A percentile compares a stretch with the other conserved stretches of the same genome.
Conservation (phyloP, 2,329 filamentous ascomycete species). For the Endothia cerciana region DNA sequence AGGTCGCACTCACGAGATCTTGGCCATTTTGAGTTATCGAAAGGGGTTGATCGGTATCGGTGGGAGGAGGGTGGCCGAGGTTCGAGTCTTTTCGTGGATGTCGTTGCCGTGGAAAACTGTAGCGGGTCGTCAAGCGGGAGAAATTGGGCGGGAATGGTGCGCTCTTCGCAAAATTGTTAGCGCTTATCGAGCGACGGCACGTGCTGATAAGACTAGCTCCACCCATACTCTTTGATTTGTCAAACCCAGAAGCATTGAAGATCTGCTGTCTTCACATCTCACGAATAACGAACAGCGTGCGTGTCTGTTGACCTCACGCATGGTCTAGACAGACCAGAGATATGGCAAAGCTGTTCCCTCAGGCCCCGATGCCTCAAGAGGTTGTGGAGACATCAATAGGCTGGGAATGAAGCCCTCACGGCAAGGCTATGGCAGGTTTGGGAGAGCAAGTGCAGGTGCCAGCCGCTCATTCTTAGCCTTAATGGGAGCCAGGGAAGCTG, state of each 20-base stretch:
- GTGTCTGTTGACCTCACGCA: neutral
- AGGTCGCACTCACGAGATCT: slow-evolving; percentile 30
- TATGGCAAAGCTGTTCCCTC: neutral
- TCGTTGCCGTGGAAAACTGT: slow-evolving; percentile 23
- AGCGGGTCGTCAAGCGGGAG: slow-evolving; percentile 19
- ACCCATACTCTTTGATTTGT: neutral
- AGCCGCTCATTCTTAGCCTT: neutral
- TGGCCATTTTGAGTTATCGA: slow-evolving; percentile 31
- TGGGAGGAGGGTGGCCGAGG: slow-evolving; percentile 28
- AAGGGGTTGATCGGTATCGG: slow-evolving; percentile 23
- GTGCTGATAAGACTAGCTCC: slow-evolving; percentile 11
- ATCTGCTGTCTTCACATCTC: neutral
- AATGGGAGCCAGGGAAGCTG: neutral
- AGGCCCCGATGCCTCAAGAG: neutral
- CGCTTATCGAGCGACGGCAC: slow-evolving; percentile 1
- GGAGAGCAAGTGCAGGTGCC: neutral
- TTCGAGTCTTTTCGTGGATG: slow-evolving; percentile 25
- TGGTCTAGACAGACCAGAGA: neutral
- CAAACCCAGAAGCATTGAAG: neutral
- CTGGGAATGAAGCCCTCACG: neutral
- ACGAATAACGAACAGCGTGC: neutral
- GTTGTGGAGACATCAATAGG: neutral
- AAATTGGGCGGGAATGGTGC: slow-evolving; percentile 29
- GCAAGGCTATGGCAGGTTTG: neutral
- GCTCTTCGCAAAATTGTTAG: slow-evolving; percentile 20